phyloP scores from a whole-genome alignment of 208 protist genomes.

The Trypanosoma avium region DNA sequence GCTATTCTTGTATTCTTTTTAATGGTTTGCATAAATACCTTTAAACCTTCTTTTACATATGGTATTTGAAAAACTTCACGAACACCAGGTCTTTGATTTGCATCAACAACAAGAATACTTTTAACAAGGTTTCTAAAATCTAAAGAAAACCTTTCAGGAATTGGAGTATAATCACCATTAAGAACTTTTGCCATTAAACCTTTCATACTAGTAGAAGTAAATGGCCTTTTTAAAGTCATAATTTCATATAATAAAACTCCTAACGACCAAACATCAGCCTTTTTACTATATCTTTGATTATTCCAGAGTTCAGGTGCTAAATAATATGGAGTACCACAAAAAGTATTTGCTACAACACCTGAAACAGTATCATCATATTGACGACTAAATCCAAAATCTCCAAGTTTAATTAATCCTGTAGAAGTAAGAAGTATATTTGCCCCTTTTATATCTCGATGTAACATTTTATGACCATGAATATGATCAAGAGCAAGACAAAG shows the following conservation, averaged over 20 bases:
- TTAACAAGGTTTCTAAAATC: constrained; percentile 65
- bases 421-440: constrained; percentile 89
- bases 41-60: constrained; percentile 75
- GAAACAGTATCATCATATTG: constrained; percentile 90
- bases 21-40: constrained; percentile 79
- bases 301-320: constrained; percentile 91
- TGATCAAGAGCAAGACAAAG: constrained; percentile 83
- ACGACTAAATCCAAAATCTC: constrained; percentile 90
- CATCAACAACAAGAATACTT: constrained; percentile 71
- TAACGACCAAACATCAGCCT: constrained; percentile 83
- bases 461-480: constrained; percentile 89
- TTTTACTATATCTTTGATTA: constrained; percentile 87
- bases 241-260: constrained; percentile 83
- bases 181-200: constrained; percentile 84
- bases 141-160: constrained; percentile 62
- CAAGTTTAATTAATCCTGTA: constrained; percentile 87
- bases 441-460: constrained; percentile 91
- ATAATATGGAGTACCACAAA: constrained; percentile 72
- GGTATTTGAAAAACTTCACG: constrained; percentile 73
- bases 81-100: constrained; percentile 66
- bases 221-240: constrained; percentile 76
- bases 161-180: constrained; percentile 50
- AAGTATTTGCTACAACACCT: constrained; percentile 85
- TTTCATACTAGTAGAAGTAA: constrained; percentile 80
- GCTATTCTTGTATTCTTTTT: constrained; percentile 77